A percentile compares a stretch with the other conserved stretches of the same genome.
These are phyloP conservation scores for Laetiporus sulphureus DNA, from an alignment of 1,284 basidiomycete species.

Conservation along the genomic window DNA sequence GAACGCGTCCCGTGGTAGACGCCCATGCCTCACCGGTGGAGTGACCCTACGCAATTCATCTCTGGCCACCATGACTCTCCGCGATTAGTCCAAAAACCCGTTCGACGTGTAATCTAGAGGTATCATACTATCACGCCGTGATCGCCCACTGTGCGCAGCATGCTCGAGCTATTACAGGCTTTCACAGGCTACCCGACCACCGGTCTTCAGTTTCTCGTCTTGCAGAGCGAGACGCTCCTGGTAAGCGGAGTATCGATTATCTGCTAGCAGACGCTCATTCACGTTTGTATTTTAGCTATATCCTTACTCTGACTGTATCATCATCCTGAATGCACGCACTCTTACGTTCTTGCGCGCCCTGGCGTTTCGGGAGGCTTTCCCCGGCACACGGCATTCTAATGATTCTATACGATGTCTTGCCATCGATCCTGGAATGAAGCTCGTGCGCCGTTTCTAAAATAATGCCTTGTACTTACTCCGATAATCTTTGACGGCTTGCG, in stretches of 20 bases:
- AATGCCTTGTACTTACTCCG: not conserved
- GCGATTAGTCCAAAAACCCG: too few species aligned
- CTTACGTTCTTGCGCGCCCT: constrained; percentile 60
- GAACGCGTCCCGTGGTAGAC: too few species aligned
- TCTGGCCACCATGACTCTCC: too few species aligned
- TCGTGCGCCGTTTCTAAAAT: constrained; percentile 42
- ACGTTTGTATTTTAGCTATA: constrained; percentile 58
- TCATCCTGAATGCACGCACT: constrained; percentile 59
- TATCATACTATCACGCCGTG: too few species aligned
- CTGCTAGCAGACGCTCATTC: too few species aligned
- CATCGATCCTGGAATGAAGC: constrained; percentile 70
- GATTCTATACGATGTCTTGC: constrained; percentile 53
- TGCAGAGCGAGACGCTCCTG: constrained; percentile 49
- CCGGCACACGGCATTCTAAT: constrained; percentile 38
- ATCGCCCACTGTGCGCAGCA: too few species aligned
- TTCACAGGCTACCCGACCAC: constrained; percentile 54
- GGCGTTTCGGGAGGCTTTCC: constrained; percentile 73
- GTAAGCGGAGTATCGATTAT: too few species aligned
- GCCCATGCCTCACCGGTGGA: too few species aligned
- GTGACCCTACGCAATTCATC: too few species aligned
- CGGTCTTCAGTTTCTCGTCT: constrained; percentile 47
- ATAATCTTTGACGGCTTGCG: not conserved
- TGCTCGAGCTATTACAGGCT: constrained; percentile 56
- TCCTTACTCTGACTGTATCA: constrained; percentile 58
- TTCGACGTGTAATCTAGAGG: too few species aligned